Evolutionary conservation across 169 alveolate species (phyloP), one percentile per base, ranked within the genome.

Genomic region (Cystoisospora suis): DNA sequence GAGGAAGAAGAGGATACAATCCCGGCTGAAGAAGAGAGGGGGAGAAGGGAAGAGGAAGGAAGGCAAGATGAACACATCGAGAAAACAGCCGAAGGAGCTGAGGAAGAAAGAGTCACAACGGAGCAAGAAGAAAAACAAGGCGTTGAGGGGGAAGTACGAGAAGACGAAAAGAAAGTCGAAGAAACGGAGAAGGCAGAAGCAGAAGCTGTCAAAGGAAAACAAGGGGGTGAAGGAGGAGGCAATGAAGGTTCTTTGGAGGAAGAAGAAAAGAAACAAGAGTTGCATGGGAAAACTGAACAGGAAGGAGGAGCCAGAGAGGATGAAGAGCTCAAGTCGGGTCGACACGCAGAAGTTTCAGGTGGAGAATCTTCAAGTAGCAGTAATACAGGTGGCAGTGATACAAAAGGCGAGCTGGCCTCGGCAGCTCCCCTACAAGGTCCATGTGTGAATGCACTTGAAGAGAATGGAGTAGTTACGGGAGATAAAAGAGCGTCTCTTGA

Each of bases 1-100:
- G 83, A 32, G 83, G 56, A 72, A 27, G 83, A 72, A 6, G 83
- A 72, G 15, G 83, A 72, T 44, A 20, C 77, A 36, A 5, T 20
- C 42, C 42, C 1, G 15, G 42, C n/a, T 20, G 5, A 65, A 4
- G n/a, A 46, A 34, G 56, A 32, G n/a, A 38, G 29, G 15, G 49
- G 45, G 34, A 29, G 46, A 44, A 29, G 4, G 42, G 23, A 23
- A 69, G 17, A 36, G 80, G 75, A 59, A 15, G 75, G n/a, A 4
- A 69, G 38, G 45, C 2, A 2, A 23, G 49, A 70, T 6, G 12
- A 34, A 36, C 38, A n/a, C 9, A 23, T 27, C 46, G 23, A 47
- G 12, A 5, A 29, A 70, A 23, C 29, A 70, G 23, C 53, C 81
- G 46, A 36, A 36, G 49, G 46, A 36, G 46, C 42, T 3, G 81